These are phyloP conservation scores for Zymoseptoria passerinii DNA, from an alignment of 2,329 filamentous ascomycete genomes.

Conservation along the genomic window DNA sequence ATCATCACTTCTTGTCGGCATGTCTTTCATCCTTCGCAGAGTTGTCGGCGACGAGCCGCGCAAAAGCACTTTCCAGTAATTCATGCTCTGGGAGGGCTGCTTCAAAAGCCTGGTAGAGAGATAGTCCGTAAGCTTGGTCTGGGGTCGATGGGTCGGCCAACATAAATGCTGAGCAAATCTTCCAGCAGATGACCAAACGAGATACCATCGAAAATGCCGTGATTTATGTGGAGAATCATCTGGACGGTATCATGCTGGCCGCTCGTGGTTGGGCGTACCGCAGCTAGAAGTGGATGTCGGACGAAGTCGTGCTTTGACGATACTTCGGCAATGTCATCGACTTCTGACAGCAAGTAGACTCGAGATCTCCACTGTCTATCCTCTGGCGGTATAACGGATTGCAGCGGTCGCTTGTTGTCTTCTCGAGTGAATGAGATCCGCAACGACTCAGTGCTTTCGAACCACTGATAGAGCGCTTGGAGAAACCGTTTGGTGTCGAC, in stretches of 20 bases:
- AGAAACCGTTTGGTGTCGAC: neutral
- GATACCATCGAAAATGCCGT: neutral
- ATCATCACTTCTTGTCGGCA: neutral
- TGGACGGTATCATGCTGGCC: neutral
- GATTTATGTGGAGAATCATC: neutral
- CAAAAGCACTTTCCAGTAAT: neutral
- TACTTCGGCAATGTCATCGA: neutral
- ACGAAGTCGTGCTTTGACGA: neutral
- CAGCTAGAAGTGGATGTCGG: neutral
- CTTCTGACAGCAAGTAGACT: neutral
- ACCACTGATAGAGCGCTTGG: neutral
- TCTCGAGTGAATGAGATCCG: neutral
- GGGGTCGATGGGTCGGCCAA: neutral
- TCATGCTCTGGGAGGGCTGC: neutral
- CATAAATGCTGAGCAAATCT: neutral
- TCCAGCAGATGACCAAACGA: neutral
- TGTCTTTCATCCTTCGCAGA: neutral
- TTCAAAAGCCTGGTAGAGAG: neutral
- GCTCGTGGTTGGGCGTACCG: neutral
- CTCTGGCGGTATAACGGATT: neutral
- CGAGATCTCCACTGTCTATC: neutral
- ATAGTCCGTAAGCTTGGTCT: neutral
- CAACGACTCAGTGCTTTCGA: neutral
- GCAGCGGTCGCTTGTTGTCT: neutral
- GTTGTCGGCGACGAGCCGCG: neutral